Percentiles rank a stretch among this genome's conserved stretches.
phyloP scores from a whole-genome alignment of 169 alveolate genomes.

The Cryptosporidium viatorum region DNA sequence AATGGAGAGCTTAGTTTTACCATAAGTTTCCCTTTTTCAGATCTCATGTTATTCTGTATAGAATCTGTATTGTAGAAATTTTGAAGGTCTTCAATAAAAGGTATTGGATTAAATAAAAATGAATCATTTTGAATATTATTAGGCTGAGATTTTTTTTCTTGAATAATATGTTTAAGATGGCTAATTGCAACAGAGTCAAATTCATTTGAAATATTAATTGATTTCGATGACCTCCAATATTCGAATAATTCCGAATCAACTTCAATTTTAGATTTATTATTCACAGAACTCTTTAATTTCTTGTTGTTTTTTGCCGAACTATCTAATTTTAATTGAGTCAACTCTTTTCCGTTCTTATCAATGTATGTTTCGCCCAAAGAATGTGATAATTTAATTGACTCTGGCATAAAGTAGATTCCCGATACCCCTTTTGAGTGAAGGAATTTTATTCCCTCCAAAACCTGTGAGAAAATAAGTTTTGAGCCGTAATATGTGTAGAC shows the following conservation, averaged over 20 bases:
- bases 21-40: background rate
- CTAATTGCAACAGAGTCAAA: background rate
- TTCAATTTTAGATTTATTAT: conserved; percentile 7
- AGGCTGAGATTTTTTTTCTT: conserved; percentile 4
- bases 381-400: conserved; percentile 57
- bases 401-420: conserved; percentile 64
- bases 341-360: background rate
- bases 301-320: background rate
- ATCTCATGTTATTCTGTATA: background rate
- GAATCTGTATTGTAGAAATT: background rate
- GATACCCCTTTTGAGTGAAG: conserved; percentile 22
- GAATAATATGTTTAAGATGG: conserved; percentile 20
- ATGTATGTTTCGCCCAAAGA: conserved; percentile 63
- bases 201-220: conserved; percentile 17
- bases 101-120: conserved; percentile 16
- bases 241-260: conserved; percentile 23
- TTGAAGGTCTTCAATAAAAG: conserved; percentile 10
- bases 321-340: background rate
- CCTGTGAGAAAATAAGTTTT: conserved; percentile 45
- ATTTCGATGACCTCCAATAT: conserved; percentile 17
- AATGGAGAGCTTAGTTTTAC: conserved; percentile 32
- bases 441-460: conserved; percentile 13
- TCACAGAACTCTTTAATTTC: background rate
- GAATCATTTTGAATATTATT: background rate
- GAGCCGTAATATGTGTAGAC: conserved; percentile 50